phyloP scores from a whole-genome alignment of 495 filamentous ascomycete species.

The Pyrenula massariospora region DNA sequence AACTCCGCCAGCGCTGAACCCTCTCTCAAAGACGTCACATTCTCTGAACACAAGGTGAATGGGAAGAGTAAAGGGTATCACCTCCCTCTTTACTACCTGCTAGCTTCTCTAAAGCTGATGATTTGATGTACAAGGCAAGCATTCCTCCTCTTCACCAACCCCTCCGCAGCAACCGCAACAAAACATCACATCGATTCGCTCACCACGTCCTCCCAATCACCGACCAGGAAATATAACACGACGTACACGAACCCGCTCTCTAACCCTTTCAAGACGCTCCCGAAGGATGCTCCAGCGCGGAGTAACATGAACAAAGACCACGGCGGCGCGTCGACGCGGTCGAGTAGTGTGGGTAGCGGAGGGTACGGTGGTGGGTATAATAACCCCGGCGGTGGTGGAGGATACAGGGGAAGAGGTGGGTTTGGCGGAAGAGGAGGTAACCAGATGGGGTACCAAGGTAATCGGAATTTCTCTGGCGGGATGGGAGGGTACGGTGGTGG shows the following conservation, averaged over 20 bases:
- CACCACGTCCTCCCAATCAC: slow-evolving; percentile 35
- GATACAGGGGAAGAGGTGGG: slow-evolving; percentile 37
- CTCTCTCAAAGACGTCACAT: slow-evolving; percentile 85
- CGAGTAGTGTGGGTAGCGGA: slow-evolving; percentile 20
- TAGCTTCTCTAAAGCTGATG: not conserved
- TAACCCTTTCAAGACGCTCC: slow-evolving; percentile 86
- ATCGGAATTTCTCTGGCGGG: slow-evolving; percentile 34
- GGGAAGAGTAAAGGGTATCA: slow-evolving; percentile 94
- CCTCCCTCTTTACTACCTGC: not conserved
- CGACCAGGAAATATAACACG: slow-evolving; percentile 55
- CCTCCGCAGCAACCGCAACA: slow-evolving; percentile 74
- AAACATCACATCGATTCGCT: slow-evolving; percentile 71
- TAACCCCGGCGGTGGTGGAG: slow-evolving; percentile 29
- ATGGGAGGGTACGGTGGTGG: slow-evolving; percentile 29
- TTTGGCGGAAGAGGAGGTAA: slow-evolving; percentile 27
- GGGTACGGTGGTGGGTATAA: slow-evolving; percentile 20
- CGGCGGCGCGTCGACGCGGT: slow-evolving; percentile 15
- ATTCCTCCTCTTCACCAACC: slow-evolving; percentile 73
- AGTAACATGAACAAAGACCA: slow-evolving; percentile 40
- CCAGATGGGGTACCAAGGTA: slow-evolving; percentile 24
- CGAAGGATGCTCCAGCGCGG: slow-evolving; percentile 78
- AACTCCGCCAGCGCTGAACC: slow-evolving; percentile 63
- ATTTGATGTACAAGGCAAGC: slow-evolving; percentile 66
- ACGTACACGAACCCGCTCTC: slow-evolving; percentile 63
- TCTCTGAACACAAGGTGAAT: slow-evolving; percentile 97